Conservation (phyloP, 208 protist genomes). For the Herpetomonas muscarum region DNA sequence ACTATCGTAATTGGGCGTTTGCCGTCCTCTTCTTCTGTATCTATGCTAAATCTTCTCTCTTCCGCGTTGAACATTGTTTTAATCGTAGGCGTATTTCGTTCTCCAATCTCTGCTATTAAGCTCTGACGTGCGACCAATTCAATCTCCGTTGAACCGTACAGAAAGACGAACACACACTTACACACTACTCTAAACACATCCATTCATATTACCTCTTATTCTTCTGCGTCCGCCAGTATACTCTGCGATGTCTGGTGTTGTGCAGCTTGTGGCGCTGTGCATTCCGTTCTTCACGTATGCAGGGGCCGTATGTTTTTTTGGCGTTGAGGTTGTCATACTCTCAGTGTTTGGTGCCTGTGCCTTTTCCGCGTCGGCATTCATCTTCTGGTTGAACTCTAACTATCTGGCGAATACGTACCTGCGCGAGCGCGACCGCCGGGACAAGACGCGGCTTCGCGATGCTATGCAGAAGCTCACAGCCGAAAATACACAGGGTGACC, state of each 20-base stretch:
- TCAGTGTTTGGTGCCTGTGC: slow-evolving; percentile 26
- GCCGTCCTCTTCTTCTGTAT: no score
- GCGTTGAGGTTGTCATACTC: slow-evolving; percentile 13
- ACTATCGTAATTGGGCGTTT: no score
- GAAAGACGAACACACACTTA: no score
- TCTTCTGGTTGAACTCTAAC: slow-evolving; percentile 48
- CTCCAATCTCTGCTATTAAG: no score
- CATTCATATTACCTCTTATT: no score
- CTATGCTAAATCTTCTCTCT: no score
- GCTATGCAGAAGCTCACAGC: neutral
- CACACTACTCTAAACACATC: no score
- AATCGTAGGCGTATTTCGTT: no score
- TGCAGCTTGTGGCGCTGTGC: slow-evolving; percentile 6
- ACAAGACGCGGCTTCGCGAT: slow-evolving; percentile 2
- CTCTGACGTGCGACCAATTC: no score
- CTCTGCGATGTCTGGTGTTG: neutral
- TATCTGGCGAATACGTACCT: slow-evolving; percentile 44
- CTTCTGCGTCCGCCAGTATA: no score
- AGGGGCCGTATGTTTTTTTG: neutral
- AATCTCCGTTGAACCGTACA: no score
- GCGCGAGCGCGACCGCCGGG: slow-evolving; percentile 22
- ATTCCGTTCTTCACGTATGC: slow-evolving; percentile 15
- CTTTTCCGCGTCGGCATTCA: slow-evolving; percentile 18
- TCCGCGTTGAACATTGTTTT: no score
- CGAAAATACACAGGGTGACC: neutral